Base-by-base conservation (phyloP, 495 filamentous ascomycete species). In the Chlorociboria aeruginascens region DNA sequence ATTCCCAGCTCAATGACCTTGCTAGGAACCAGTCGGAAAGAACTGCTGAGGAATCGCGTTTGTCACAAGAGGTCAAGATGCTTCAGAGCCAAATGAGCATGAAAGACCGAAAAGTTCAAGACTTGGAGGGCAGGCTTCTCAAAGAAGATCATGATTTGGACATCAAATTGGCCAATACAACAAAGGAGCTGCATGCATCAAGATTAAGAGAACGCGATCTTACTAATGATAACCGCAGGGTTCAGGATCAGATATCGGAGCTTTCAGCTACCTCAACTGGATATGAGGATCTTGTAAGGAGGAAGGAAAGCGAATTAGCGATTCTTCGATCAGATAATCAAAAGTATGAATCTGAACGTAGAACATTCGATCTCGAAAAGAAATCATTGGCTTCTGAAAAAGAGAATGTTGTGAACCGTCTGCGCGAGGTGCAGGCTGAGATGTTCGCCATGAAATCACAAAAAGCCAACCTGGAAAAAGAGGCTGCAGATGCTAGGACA, bases 231-330 rank as follows among this genome's bases (percentile, higher is more conserved):
- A 93, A 97, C 56, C 77, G 78, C 11, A 77, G 83, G n/a, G 76
- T 94, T 29, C 77, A 90, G 11, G 78, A 89, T 50, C 88, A 96
- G 53, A 76, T 98, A 34, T 74, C 82, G 0, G 84, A 95, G 54
- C 71, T 98, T 8, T 90, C 92, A 2, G 77, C 83, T 20, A 97
- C 93, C 0, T 97, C 92, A 0, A 94, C 89, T 0, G 80, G 83
- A 54, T 98, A 94, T 51, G 92, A 97, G 61, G 92, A 96, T 57
- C 75, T 96, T 43, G 80, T 98, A 13, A 70, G 87, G 17, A 81
- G 84, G 43, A 97, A 97, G 61, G 93, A 98, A 57, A 95, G 90
- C 63, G 92, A 98, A 57, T 71, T 97, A 34, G 74, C 82, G 1
- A 71, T 97, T 45, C 72, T 97, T 16, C 83, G 86, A 41, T 77